Conservation (phyloP, 2,329 filamentous ascomycete species). For the Trichoderma hamatum region DNA sequence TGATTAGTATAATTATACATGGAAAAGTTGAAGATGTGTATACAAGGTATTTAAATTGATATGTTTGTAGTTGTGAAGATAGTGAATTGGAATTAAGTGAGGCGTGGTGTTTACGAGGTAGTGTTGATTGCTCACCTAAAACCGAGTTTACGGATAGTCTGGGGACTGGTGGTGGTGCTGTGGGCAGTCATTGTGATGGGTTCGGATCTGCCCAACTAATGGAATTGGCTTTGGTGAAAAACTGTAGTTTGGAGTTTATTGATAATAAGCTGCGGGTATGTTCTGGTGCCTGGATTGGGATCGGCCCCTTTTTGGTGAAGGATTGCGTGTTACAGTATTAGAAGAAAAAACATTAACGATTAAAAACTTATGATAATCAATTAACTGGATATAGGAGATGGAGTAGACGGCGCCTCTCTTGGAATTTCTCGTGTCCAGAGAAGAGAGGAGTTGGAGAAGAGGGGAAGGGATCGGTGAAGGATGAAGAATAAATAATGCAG, state of each 20-base stretch:
- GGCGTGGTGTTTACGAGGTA: not conserved
- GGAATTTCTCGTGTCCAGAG: not conserved
- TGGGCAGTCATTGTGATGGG: not conserved
- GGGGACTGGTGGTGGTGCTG: conserved; percentile 2
- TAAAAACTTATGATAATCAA: not conserved
- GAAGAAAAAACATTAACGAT: not conserved
- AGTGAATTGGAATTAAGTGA: not conserved
- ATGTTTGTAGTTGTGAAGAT: not conserved
- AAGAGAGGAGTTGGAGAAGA: not conserved
- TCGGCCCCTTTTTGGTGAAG: not conserved
- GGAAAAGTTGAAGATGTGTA: not conserved
- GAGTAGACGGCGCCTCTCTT: no score
- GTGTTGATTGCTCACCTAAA: conserved; percentile 31
- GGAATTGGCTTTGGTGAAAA: not conserved
- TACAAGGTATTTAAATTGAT: not conserved
- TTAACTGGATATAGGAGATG: not conserved
- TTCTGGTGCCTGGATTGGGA: not conserved
- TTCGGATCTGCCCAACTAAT: not conserved
- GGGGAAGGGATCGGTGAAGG: not conserved
- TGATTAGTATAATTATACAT: not conserved
- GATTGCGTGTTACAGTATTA: not conserved
- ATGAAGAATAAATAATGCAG: not conserved
- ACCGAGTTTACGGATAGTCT: conserved; percentile 35
- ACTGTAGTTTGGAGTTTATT: no score
- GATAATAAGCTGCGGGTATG: not conserved